phyloP scores from a whole-genome alignment of 176 grass and related monocot species.

The Rhynchospora pubera region DNA sequence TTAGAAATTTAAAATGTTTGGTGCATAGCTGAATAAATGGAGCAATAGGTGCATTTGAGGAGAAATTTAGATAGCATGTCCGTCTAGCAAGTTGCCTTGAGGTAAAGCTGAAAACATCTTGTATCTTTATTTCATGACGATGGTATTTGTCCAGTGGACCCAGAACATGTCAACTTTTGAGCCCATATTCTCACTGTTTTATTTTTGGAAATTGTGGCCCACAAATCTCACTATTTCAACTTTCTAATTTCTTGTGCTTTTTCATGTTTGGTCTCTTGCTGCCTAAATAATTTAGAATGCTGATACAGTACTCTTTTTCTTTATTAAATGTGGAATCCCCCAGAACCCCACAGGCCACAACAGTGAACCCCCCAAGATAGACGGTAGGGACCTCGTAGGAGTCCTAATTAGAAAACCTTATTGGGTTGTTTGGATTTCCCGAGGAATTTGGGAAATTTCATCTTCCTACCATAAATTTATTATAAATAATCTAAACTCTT shows the following conservation, averaged over 20 bases:
- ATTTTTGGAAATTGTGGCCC: neutral
- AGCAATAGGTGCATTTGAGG: neutral
- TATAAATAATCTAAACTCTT: too few relatives aligned
- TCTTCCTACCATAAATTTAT: too few relatives aligned
- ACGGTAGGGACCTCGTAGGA: too few relatives aligned
- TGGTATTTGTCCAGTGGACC: neutral
- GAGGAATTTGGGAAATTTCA: too few relatives aligned
- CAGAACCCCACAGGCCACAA: too few relatives aligned
- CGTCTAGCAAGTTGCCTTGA: neutral
- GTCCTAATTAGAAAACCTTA: too few relatives aligned
- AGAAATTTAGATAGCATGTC: neutral
- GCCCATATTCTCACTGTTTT: constrained; percentile 19
- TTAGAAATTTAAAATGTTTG: neutral
- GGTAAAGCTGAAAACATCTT: neutral
- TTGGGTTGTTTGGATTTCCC: too few relatives aligned
- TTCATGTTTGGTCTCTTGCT: neutral
- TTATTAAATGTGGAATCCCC: too few relatives aligned
- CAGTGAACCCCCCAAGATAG: too few relatives aligned
- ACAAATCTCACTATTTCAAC: neutral
- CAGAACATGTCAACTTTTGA: constrained; percentile 1
- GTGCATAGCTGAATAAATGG: neutral
- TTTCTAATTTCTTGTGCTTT: neutral
- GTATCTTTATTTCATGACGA: neutral
- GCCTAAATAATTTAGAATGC: neutral
- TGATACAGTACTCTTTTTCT: too few relatives aligned